Conservation (phyloP, 2,329 filamentous ascomycete species). For the Trichoderma arundinaceum region DNA sequence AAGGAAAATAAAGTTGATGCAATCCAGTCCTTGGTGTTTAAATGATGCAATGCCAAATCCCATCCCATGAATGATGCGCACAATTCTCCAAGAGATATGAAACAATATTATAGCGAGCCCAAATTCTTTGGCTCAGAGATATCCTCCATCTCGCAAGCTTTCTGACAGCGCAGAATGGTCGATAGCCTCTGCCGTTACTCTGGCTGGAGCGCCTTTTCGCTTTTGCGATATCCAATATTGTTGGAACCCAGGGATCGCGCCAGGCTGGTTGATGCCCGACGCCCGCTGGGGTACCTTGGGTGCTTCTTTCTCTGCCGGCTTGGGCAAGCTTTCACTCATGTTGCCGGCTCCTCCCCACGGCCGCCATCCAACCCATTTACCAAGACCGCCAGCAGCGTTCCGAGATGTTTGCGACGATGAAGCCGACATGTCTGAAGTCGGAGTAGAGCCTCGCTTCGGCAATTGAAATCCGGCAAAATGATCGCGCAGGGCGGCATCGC, state of each 20-base stretch:
- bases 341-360: conserved; percentile 49
- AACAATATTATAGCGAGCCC: not conserved
- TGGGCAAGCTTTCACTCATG: conserved; percentile 8
- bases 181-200: conserved; percentile 62
- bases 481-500: conserved; percentile 65
- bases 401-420: conserved; percentile 38
- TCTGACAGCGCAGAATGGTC: conserved; percentile 67
- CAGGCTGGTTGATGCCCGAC: conserved; percentile 79
- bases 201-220: conserved; percentile 59
- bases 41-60: conserved; percentile 4
- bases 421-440: conserved; percentile 41
- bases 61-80: conserved; percentile 6
- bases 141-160: conserved; percentile 50
- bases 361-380: conserved; percentile 56
- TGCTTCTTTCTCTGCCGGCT: conserved; percentile 37
- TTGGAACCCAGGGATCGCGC: conserved; percentile 73
- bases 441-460: conserved; percentile 43
- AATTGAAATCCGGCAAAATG: conserved; percentile 52
- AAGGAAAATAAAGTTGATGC: not conserved
- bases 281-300: conserved; percentile 55
- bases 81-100: conserved; percentile 11
- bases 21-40: not conserved
- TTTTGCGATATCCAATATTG: conserved; percentile 58
- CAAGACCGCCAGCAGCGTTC: conserved; percentile 42
- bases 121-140: not conserved